Conservation (phyloP, 352 stramenopile species). For the Elongisporangium anandrum region DNA sequence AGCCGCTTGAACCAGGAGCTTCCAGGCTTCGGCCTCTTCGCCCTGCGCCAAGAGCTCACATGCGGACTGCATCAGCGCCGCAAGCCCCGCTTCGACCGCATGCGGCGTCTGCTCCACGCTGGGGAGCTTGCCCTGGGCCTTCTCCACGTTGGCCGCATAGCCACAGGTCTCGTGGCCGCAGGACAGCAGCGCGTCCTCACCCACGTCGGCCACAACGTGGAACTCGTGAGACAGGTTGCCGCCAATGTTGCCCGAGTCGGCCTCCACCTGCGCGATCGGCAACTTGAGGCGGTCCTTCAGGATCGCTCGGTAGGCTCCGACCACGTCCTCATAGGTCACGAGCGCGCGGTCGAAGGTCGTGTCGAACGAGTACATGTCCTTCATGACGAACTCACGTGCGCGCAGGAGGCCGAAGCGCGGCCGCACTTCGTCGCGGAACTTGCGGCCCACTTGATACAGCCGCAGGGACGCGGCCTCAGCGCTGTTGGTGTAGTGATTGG, state of each 20-base stretch:
- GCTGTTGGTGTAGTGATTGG: constrained; percentile 35
- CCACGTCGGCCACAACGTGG: constrained; percentile 76
- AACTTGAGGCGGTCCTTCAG: constrained; percentile 59
- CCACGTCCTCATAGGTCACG: constrained; percentile 78
- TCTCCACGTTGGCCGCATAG: constrained; percentile 89
- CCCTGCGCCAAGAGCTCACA: constrained; percentile 20
- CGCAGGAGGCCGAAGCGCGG: constrained; percentile 80
- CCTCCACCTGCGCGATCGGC: constrained; percentile 73
- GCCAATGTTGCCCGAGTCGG: constrained; percentile 85
- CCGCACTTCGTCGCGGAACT: constrained; percentile 88
- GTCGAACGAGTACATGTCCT: constrained; percentile 91
- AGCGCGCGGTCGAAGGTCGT: constrained; percentile 47
- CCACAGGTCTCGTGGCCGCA: constrained; percentile 48
- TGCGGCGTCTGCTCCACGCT: not conserved
- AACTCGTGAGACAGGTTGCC: constrained; percentile 89
- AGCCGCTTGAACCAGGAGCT: constrained; percentile 10
- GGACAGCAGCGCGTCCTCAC: constrained; percentile 80
- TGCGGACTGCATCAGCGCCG: not conserved
- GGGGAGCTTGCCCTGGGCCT: constrained; percentile 45
- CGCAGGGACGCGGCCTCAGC: constrained; percentile 43
- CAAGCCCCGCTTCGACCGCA: not conserved
- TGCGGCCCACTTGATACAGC: constrained; percentile 85
- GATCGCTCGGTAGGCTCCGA: constrained; percentile 73
- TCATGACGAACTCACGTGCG: constrained; percentile 88
- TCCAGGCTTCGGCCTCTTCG: constrained; percentile 22